Evolutionary conservation across 441 rosid genomes (phyloP).

Genomic region (Euphorbia corollata): DNA sequence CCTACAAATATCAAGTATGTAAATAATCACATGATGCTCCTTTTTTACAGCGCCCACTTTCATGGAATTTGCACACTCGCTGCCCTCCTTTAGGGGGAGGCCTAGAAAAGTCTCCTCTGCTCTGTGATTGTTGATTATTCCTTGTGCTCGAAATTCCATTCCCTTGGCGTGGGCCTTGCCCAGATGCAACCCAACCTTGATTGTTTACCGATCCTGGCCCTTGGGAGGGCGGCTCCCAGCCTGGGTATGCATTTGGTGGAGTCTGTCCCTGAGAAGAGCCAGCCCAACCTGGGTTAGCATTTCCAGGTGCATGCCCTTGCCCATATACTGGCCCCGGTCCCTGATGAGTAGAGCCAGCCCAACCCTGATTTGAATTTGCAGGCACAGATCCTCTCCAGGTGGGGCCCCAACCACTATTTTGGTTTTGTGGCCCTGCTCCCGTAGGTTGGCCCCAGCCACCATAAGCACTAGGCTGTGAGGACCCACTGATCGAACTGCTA

Average conservation of each 20-base stretch:
- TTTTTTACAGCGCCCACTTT: slow-evolving; percentile 73
- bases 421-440: slow-evolving; percentile 34
- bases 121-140: slow-evolving; percentile 30
- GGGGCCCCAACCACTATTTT: slow-evolving; percentile 42
- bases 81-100: slow-evolving; percentile 55
- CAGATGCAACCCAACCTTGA: slow-evolving; percentile 45
- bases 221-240: slow-evolving; percentile 52
- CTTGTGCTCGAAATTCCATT: too few relatives aligned
- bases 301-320: slow-evolving; percentile 39
- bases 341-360: slow-evolving; percentile 47
- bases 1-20: slow-evolving; percentile 41
- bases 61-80: slow-evolving; percentile 64
- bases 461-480: slow-evolving; percentile 39
- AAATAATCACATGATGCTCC: slow-evolving; percentile 76
- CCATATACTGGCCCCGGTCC: slow-evolving; percentile 18
- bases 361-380: slow-evolving; percentile 41
- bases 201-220: slow-evolving; percentile 36
- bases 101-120: slow-evolving; percentile 38
- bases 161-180: slow-evolving; percentile 37
- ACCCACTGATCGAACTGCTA: too few relatives aligned
- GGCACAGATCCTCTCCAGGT: slow-evolving; percentile 50
- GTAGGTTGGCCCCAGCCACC: slow-evolving; percentile 43
- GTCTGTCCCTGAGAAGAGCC: slow-evolving; percentile 33
- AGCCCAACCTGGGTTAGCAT: slow-evolving; percentile 36
- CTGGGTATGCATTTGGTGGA: slow-evolving; percentile 30